Base-by-base conservation (phyloP, 208 protist species). In the Trypanosoma boissoni region DNA sequence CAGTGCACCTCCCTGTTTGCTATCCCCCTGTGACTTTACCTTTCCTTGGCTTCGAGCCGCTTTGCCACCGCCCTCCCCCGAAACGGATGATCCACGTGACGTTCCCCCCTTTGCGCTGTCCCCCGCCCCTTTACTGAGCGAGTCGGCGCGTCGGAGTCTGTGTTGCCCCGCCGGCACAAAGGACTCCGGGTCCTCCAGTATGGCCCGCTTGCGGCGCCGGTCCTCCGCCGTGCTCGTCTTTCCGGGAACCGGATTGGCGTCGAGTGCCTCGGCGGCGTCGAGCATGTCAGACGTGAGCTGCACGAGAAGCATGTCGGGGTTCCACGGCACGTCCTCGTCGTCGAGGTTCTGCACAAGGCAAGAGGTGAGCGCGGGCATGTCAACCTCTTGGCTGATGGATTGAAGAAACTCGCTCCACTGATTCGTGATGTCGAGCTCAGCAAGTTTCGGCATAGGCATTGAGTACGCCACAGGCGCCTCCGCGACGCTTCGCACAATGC, bases 261-360 rank as follows among this genome's bases (percentile, higher is more conserved):
- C 12, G 8, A 21, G 20, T n/a, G 36, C 6, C 4, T 90, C 79
- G 1, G 70, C 76, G 12, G 80, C 83, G 56, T 95, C 88, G 21
- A 80, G 65, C 73, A 95, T 69, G 49, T 92, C 85, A 1, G 88
- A 95, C 20, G 83, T 93, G 37, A 95, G 83, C 72, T 92, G 86
- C 49, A 92, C 85, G 10, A 95, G 73, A 32, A 95, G 71, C 86
- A 92, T 90, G 9, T 95, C 83, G 12, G 88, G 85, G 55, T 93
- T 90, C 86, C 88, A 95, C 61, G 74, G 39, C 14, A 81, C 74
- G 44, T 95, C 88, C 68, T 95, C 88, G 39, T 71, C 63, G 56
- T 95, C 88, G 14, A 95, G 65, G 56, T 91, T 76, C 37, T 76
- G 81, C 42, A 78, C 68, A 24, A 95, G 83, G 45, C 76, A 86